Evolutionary conservation across 2,329 filamentous ascomycete species (phyloP).

Genomic region (Mariannaea elegans): DNA sequence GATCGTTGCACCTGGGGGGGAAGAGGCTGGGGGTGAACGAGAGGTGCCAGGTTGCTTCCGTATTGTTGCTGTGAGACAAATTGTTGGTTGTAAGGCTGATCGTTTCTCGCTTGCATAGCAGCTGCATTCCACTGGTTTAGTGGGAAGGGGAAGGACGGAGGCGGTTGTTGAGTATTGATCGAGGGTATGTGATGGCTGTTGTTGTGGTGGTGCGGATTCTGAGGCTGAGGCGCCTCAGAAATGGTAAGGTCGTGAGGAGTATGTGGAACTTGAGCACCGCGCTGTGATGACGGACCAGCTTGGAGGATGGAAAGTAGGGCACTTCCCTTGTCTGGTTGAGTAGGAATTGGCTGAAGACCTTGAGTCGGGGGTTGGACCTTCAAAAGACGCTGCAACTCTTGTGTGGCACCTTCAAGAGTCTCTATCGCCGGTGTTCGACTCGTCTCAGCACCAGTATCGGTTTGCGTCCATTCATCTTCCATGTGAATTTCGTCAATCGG

Average conservation of each 20-base stretch:
- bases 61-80: slow-evolving; percentile 34
- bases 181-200: slow-evolving; percentile 53
- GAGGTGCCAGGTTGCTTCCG: slow-evolving; percentile 35
- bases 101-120: slow-evolving; percentile 20
- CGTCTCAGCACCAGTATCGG: slow-evolving; percentile 44
- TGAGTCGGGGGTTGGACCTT: slow-evolving; percentile 64
- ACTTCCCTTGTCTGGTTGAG: slow-evolving; percentile 56
- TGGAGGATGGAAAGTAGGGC: slow-evolving; percentile 64
- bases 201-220: slow-evolving; percentile 65
- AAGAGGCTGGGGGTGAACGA: slow-evolving; percentile 58
- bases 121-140: slow-evolving; percentile 34
- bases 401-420: slow-evolving; percentile 60
- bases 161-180: slow-evolving; percentile 41
- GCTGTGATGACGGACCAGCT: slow-evolving; percentile 35
- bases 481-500: slow-evolving; percentile 64
- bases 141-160: slow-evolving; percentile 43
- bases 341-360: slow-evolving; percentile 50
- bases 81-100: slow-evolving; percentile 27
- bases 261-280: slow-evolving; percentile 48
- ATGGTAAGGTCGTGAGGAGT: slow-evolving; percentile 65
- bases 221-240: slow-evolving; percentile 60
- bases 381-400: slow-evolving; percentile 63
- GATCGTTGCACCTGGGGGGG: slow-evolving; percentile 65
- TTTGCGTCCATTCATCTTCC: slow-evolving; percentile 67
- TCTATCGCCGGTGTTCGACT: slow-evolving; percentile 51